Evolutionary conservation across 192 early-diverging fungal species (phyloP), one percentile per base, ranked within the genome.

Genomic region (Coemansia sp.): DNA sequence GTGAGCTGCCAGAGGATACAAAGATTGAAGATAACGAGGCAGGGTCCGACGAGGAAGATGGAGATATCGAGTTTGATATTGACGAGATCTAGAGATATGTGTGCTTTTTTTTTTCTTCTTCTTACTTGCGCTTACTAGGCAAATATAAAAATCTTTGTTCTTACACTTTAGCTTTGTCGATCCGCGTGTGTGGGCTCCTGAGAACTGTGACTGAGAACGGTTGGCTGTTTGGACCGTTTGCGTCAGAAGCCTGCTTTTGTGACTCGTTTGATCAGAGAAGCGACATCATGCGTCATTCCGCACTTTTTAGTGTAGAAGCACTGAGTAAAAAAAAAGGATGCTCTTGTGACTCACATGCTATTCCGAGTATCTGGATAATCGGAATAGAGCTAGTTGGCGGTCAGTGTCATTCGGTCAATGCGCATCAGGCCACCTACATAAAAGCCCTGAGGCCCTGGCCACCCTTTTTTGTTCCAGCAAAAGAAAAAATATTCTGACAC

Each of bases 1-100:
- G 95, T 44, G 95, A 99, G 87, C 83, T 99, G 72, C 93, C 97
- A 6, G 96, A 97, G 65, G 88, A 84, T 74, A 86, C 88, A 46
- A 88, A 85, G 72, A 42, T 69, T 42, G 50, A 46, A 69, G 63
- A 64, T 78, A 40, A 19, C 29, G 59, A 61, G 38, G 59, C 34
- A 17, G 36, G 59, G 34, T 61, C 59, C 4, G 59, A 83, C 45
- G 93, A 93, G 79, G 92, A 95, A 20, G 70, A 60, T 66, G 93
- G 94, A 70, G 93, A 95, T 76, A 87, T 94, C 71, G 94, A 97
- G 75, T 94, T 95, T 85, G 94, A 95, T 67, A 94, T 98, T 77
- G 96, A 98, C 82, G 94, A 95, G 29, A 71, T 82, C 38, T 81
- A 81, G 67, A 53, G 31, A n/a, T 41, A n/a, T 41, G 32, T 46